Base-by-base conservation (phyloP, 2,329 filamentous ascomycete genomes). In the Aspergillus texensis region DNA sequence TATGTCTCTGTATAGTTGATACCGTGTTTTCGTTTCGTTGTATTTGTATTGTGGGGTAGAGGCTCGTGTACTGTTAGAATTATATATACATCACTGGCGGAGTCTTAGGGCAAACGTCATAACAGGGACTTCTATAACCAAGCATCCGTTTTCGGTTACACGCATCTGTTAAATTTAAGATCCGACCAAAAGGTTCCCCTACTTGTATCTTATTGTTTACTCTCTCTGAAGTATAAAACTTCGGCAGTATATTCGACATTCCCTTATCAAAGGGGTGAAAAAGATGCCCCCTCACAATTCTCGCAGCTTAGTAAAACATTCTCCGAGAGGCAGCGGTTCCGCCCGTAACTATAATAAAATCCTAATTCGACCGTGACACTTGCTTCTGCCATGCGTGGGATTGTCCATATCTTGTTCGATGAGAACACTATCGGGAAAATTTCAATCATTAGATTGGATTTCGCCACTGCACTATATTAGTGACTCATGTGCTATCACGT, bases 261-360 rank as follows among this genome's bases (percentile, higher is more conserved):
- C 5, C 14, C 46, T 9, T 9, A 36, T 36, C 4, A 21, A n/a
- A 52, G 6, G n/a, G 41, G n/a, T 14, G 6, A 57, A 43, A 34
- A 32, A 9, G 19, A 58, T 54, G 28, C 16, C n/a, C 19, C 21
- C 28, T 24, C 28, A 9, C 14, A 45, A 30, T 28, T 11, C 21
- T 36, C 39, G 26, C 50, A 56, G 61, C 61, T 69, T 66, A 69
- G 65, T 66, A 64, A 67, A 67, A 50, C 56, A 62, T 30, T 57
- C 55, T 21, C 34, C 32, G 26, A 32, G 16, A 52, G 28, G 30
- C 60, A 46, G 26, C 62, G 62, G 62, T 34, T 41, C 62, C 46
- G 54, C 62, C 62, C 58, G 61, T 57, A 52, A 50, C 46, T 46
- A 62, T 58, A 41, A 52, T n/a, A 32, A 52, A 52, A 52, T 52